Percentiles rank a stretch among this genome's conserved stretches.
Evolutionary conservation across 345 rosid genomes (phyloP).

Genomic region (Cardamine occulta): DNA sequence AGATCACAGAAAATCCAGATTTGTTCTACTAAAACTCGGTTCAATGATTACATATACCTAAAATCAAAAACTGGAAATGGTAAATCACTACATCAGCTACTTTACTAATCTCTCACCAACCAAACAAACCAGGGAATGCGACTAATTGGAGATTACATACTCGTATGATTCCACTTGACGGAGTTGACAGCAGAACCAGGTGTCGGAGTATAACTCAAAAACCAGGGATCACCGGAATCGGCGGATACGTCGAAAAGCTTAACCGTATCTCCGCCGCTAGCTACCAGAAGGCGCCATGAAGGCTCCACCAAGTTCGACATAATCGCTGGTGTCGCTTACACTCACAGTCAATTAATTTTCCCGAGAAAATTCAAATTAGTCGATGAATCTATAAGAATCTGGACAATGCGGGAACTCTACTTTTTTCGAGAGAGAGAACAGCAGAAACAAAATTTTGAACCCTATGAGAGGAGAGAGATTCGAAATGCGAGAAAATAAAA

Average conservation of each 20-base stretch:
- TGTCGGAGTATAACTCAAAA: constrained; percentile 75
- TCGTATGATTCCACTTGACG: constrained; percentile 95
- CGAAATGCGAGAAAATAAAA: neutral
- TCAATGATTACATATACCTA: neutral
- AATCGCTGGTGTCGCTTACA: constrained; percentile 6
- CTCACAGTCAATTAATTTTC: neutral
- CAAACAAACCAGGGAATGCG: constrained; percentile 15
- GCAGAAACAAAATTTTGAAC: constrained; percentile 29
- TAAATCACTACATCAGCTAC: constrained; percentile 5
- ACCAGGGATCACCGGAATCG: constrained; percentile 81
- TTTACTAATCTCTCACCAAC: constrained; percentile 32
- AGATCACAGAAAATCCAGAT: constrained; percentile 16
- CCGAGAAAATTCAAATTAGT: neutral
- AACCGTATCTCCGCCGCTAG: constrained; percentile 86
- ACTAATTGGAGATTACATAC: constrained; percentile 47
- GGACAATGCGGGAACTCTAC: constrained; percentile 41
- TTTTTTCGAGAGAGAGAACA: constrained; percentile 6
- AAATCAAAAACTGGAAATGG: constrained; percentile 10
- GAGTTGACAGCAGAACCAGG: constrained; percentile 75
- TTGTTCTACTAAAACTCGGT: constrained; percentile 3
- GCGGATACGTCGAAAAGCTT: constrained; percentile 80
- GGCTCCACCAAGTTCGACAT: constrained; percentile 69
- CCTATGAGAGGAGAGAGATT: constrained; percentile 32
- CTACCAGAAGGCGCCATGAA: constrained; percentile 69
- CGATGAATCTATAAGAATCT: constrained; percentile 20